Conservation (phyloP, 2,329 filamentous ascomycete species). For the Onygena corvina region DNA sequence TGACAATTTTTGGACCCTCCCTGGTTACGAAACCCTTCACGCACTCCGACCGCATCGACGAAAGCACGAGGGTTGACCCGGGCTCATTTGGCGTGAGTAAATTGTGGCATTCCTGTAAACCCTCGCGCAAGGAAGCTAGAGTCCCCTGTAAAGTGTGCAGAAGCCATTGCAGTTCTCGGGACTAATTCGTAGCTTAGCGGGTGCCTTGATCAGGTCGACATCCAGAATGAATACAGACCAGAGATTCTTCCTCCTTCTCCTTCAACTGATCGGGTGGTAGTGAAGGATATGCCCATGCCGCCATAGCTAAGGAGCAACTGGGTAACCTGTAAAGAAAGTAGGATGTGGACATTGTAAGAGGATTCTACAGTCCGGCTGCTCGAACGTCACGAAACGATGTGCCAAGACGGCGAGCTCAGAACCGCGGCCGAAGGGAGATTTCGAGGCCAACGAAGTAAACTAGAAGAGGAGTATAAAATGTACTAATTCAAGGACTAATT, state of each 20-base stretch:
- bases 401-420: too few species aligned
- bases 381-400: too few species aligned
- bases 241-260: conserved; percentile 41
- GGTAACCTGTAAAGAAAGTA: background rate
- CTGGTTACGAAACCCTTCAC: conserved; percentile 89
- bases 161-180: conserved; percentile 52
- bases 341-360: too few species aligned
- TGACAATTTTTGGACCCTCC: conserved; percentile 79
- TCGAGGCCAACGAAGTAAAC: background rate
- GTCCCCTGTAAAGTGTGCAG: conserved; percentile 50
- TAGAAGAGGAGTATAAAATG: too few species aligned
- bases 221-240: conserved; percentile 28
- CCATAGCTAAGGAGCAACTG: conserved; percentile 35
- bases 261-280: conserved; percentile 41
- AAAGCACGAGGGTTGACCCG: conserved; percentile 79
- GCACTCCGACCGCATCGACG: conserved; percentile 71
- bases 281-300: conserved; percentile 50
- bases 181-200: conserved; percentile 25
- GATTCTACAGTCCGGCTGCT: too few species aligned
- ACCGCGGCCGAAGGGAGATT: too few species aligned
- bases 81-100: conserved; percentile 74
- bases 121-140: conserved; percentile 50
- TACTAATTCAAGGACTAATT: too few species aligned
- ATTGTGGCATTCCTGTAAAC: conserved; percentile 77
- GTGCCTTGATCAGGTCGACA: background rate